Evolutionary conservation across 768 basidiomycete genomes (phyloP).

Genomic region (Clitopilus hobsonii): DNA sequence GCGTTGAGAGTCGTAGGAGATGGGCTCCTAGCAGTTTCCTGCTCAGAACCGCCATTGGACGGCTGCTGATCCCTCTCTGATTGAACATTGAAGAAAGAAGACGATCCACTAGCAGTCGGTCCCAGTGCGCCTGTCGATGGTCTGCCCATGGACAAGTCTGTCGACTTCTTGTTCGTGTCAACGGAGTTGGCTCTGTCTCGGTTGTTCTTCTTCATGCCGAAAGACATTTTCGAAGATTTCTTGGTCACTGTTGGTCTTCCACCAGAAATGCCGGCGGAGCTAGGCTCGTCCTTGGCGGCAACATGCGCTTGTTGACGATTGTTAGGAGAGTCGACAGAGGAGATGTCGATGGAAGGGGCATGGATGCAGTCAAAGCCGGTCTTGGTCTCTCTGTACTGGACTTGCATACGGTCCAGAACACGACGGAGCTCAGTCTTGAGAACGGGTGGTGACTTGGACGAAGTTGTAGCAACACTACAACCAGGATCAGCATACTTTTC

Average conservation of each 20-base stretch:
- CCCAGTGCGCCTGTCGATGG: constrained; percentile 41
- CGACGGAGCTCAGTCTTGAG: constrained; percentile 83
- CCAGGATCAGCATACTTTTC: constrained; percentile 5
- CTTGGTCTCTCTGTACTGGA: constrained; percentile 88
- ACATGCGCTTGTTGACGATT: constrained; percentile 33
- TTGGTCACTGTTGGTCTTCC: constrained; percentile 53
- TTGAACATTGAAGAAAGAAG: constrained; percentile 82
- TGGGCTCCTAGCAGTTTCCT: constrained; percentile 27
- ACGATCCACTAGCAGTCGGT: constrained; percentile 69
- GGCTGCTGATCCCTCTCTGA: constrained; percentile 23
- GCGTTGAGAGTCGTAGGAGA: constrained; percentile 29
- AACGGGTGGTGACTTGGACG: constrained; percentile 76
- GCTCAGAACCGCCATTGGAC: constrained; percentile 26
- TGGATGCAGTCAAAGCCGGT: constrained; percentile 96
- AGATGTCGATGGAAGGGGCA: constrained; percentile 87
- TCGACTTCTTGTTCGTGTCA: constrained; percentile 30
- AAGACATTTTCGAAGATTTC: constrained; percentile 77
- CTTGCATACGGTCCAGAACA: constrained; percentile 91
- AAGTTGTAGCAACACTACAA: constrained; percentile 86
- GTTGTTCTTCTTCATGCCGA: constrained; percentile 59
- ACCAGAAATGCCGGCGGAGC: constrained; percentile 26
- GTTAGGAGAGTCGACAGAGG: constrained; percentile 51
- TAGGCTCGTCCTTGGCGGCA: constrained; percentile 48
- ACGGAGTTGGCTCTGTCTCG: constrained; percentile 40
- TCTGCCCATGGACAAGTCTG: constrained; percentile 23